Percentiles rank a stretch among this genome's conserved stretches.
Conservation (phyloP, 306 rosid species). For the Pyrus bretschneideri region DNA sequence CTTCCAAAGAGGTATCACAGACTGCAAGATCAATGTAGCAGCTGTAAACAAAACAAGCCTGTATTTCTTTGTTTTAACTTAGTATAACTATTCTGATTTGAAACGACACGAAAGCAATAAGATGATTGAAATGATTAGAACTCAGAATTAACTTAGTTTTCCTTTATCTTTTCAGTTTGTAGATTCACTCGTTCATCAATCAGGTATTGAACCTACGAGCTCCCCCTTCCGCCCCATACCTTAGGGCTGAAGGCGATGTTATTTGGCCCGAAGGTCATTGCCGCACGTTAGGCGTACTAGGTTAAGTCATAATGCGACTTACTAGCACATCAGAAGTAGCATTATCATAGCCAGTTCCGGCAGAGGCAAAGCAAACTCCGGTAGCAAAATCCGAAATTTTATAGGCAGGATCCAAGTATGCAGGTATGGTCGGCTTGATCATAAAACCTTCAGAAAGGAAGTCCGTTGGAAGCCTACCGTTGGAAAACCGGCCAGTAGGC, state of each 20-base stretch:
- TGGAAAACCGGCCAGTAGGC: slow-evolving; percentile 53
- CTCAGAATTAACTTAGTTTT: neutral
- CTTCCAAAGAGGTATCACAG: slow-evolving; percentile 57
- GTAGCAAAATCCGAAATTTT: slow-evolving; percentile 36
- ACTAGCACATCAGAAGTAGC: slow-evolving; percentile 48
- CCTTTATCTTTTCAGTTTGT: neutral
- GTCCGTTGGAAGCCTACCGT: slow-evolving; percentile 46
- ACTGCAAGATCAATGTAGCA: slow-evolving; percentile 23
- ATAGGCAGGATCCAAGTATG: slow-evolving; percentile 45
- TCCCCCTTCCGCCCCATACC: neutral
- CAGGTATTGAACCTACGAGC: neutral
- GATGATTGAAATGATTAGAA: neutral
- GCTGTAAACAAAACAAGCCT: neutral
- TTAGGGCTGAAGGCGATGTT: neutral
- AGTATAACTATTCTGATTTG: too few species aligned
- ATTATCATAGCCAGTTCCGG: slow-evolving; percentile 61
- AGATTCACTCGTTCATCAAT: neutral
- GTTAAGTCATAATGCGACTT: slow-evolving; percentile 20
- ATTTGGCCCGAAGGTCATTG: neutral
- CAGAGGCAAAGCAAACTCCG: slow-evolving; percentile 64
- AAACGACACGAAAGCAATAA: neutral
- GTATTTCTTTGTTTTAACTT: neutral
- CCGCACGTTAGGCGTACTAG: neutral
- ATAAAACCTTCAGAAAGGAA: slow-evolving; percentile 50
- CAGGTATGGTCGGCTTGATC: slow-evolving; percentile 39